A percentile compares a stretch with the other conserved stretches of the same genome.
These are phyloP conservation scores for Exophiala calicioides DNA, from an alignment of 2,329 filamentous ascomycete species.

Conservation along the genomic window DNA sequence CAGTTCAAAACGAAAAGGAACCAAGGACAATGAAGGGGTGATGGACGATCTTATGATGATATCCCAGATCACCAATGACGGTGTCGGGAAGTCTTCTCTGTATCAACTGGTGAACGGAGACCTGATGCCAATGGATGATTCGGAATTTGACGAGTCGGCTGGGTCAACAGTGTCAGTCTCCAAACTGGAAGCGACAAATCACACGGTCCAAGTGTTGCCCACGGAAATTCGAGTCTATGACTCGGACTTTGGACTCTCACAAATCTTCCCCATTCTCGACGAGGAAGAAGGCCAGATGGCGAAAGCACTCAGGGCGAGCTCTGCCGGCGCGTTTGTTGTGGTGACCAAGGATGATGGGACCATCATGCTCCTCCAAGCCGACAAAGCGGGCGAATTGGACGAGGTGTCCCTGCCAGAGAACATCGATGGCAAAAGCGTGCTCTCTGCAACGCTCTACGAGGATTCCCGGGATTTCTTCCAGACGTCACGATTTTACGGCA, in stretches of 20 bases:
- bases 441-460: slow-evolving; percentile 80
- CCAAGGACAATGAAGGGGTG: slow-evolving; percentile 52
- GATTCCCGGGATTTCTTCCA: slow-evolving; percentile 62
- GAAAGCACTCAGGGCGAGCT: slow-evolving; percentile 75
- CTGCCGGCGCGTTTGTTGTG: slow-evolving; percentile 82
- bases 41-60: slow-evolving; percentile 82
- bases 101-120: slow-evolving; percentile 72
- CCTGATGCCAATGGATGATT: slow-evolving; percentile 73
- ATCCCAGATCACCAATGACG: slow-evolving; percentile 65
- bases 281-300: slow-evolving; percentile 80
- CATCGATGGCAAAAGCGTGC: slow-evolving; percentile 68
- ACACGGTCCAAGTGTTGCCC: slow-evolving; percentile 83
- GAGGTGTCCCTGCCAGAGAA: slow-evolving; percentile 69
- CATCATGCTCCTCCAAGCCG: slow-evolving; percentile 75
- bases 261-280: slow-evolving; percentile 91
- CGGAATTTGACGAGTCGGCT: slow-evolving; percentile 88
- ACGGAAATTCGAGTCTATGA: slow-evolving; percentile 90
- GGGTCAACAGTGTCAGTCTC: slow-evolving; percentile 85
- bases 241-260: slow-evolving; percentile 79
- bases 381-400: slow-evolving; percentile 80
- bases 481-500: slow-evolving; percentile 45
- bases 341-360: slow-evolving; percentile 82
- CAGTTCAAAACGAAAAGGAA: slow-evolving; percentile 60
- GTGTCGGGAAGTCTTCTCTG: slow-evolving; percentile 75
- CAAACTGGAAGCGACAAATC: slow-evolving; percentile 74